These are phyloP conservation scores for Prunus kanzakura DNA, from an alignment of 306 rosid genomes.

Conservation along the genomic window DNA sequence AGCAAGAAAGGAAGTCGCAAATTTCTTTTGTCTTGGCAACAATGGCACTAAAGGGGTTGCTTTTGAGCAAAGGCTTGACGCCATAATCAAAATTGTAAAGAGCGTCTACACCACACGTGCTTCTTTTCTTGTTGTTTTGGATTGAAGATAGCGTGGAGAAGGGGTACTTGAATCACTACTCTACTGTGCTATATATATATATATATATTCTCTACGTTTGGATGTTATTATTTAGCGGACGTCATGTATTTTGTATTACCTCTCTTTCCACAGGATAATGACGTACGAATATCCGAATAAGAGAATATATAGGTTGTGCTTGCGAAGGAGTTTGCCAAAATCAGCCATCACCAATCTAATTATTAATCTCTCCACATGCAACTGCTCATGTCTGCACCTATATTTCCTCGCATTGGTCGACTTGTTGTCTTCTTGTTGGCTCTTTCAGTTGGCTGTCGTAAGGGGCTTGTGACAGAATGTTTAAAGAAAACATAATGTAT, in stretches of 20 bases:
- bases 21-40: background rate
- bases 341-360: slow-evolving; percentile 10
- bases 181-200: too few species aligned
- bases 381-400: slow-evolving; percentile 22
- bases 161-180: background rate
- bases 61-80: slow-evolving; percentile 33
- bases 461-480: slow-evolving; percentile 5
- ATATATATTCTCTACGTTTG: too few species aligned
- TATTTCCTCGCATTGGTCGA: background rate
- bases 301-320: background rate
- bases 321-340: slow-evolving; percentile 13
- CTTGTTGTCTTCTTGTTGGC: slow-evolving; percentile 43
- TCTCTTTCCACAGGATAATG: too few species aligned
- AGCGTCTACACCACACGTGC: background rate
- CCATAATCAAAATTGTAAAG: slow-evolving; percentile 13
- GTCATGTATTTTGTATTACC: too few species aligned
- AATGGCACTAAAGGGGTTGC: background rate
- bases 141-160: slow-evolving; percentile 16
- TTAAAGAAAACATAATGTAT: slow-evolving; percentile 1
- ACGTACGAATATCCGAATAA: accelerated
- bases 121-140: background rate
- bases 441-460: slow-evolving; percentile 29
- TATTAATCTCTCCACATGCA: slow-evolving; percentile 16
- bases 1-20: background rate
- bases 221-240: too few species aligned